These are phyloP conservation scores for Discostella pseudostelligera DNA, from an alignment of 108 stramenopile genomes.

Conservation along the genomic window DNA sequence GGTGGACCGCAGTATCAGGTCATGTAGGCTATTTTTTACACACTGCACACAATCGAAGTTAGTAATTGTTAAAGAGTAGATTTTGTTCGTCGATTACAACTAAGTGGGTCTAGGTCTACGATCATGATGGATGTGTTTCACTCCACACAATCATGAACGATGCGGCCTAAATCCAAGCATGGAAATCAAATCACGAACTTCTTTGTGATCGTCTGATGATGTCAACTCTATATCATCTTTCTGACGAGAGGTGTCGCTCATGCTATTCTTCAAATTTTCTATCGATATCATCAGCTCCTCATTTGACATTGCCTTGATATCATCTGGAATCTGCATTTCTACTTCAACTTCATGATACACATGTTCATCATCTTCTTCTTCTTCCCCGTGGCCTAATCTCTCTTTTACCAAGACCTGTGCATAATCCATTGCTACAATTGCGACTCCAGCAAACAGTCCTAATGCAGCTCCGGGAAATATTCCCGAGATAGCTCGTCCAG, in stretches of 20 bases:
- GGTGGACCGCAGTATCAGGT: conserved; percentile 96
- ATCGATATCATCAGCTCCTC: conserved; percentile 34
- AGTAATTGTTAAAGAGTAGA: neutral
- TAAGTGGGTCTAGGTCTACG: no score
- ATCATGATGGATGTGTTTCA: no score
- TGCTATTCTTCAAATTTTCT: conserved; percentile 17
- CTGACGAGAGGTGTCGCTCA: neutral
- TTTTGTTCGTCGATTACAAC: no score
- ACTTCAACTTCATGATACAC: neutral
- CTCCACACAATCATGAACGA: neutral
- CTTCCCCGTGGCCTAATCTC: conserved; percentile 12
- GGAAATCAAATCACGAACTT: conserved; percentile 10
- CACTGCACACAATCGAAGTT: neutral
- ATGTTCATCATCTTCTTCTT: conserved; percentile 12
- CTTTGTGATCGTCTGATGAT: neutral
- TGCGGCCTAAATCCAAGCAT: conserved; percentile 10
- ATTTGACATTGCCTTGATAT: conserved; percentile 38
- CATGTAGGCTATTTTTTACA: neutral
- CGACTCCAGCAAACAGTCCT: conserved; percentile 38
- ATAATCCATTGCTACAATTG: conserved; percentile 28
- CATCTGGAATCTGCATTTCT: conserved; percentile 20
- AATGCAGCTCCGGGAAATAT: conserved; percentile 41
- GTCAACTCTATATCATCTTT: neutral
- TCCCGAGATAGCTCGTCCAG: conserved; percentile 28
- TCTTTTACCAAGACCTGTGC: conserved; percentile 10